Evolutionary conservation across 1,284 basidiomycete genomes (phyloP), one percentile per base, ranked within the genome.

Genomic region (Ganoderma boninense): DNA sequence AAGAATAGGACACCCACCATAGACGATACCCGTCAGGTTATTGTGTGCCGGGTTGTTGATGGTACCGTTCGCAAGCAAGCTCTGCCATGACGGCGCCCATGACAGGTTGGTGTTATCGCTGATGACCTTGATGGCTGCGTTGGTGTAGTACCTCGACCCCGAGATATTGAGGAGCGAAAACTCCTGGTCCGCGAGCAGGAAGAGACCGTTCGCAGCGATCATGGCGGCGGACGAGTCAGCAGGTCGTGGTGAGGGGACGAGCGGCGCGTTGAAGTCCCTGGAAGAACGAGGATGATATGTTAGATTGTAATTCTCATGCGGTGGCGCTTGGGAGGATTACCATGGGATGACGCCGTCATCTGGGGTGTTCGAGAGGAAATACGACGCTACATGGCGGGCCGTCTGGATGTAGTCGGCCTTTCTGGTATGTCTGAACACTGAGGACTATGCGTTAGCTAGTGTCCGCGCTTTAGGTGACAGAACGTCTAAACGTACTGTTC

Each of bases 191-290:
- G 89, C 83, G n/a, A 92, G 83, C 8, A 90, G 79, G 44, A 92
- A 79, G 49, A 92, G 81, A 0, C 85, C 91, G 54, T 83, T 88
- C 3, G 87, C 86, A 0, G 85, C 89, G 72, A 92, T 86, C 63
- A 86, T 89, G 1, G 90, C 88, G 3, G 91, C 90, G 20, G 91
- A 92, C 5, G 89, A 88, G 80, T 93, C 92, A 4, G 90, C 89
- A 1, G 89, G 87, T 20, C 86, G 82, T 0, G 87, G 85, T 6
- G 86, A n/a, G 7, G 49, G 85, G 26, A 77, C 77, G 38, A 84
- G 73, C 3, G 91, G 90, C 2, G 90, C 91, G 69, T 92, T 86
- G 79, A 92, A 93, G 77, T 92, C 91, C 91, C 90, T 92, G 67
- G 23, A 60, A 32, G 16, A 65, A 60, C 43, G 57, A 60, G 61